A percentile compares a stretch with the other conserved stretches of the same genome.
Evolutionary conservation across 805 yeast species (phyloP).

Genomic region (Candida khao-thaluensis): DNA sequence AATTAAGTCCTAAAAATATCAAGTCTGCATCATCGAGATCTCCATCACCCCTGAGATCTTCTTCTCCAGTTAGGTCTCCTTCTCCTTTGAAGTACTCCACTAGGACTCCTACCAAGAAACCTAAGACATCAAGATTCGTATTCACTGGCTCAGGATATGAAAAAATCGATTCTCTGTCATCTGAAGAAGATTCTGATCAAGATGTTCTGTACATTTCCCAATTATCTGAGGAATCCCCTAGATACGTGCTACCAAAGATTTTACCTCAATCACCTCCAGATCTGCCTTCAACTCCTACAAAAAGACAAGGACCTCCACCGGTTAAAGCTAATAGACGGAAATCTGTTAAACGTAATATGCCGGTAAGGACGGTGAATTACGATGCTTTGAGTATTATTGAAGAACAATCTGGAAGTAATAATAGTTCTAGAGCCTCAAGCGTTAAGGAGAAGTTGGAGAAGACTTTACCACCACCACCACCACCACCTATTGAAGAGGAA

Average conservation of each 20-base stretch:
- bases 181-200: slow-evolving; percentile 15
- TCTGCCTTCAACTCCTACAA: slow-evolving; percentile 9
- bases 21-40: slow-evolving; percentile 9
- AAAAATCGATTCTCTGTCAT: slow-evolving; percentile 28
- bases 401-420: slow-evolving; percentile 29
- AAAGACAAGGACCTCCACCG: slow-evolving; percentile 25
- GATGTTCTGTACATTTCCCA: slow-evolving; percentile 1
- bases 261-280: slow-evolving; percentile 9
- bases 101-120: slow-evolving; percentile 3
- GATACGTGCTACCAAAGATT: background rate
- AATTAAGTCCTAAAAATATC: slow-evolving; percentile 30
- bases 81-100: slow-evolving; percentile 3
- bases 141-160: slow-evolving; percentile 40
- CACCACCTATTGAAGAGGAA: no score
- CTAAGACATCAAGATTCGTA: slow-evolving; percentile 12
- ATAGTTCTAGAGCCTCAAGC: slow-evolving; percentile 33
- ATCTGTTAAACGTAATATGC: slow-evolving; percentile 23
- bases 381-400: slow-evolving; percentile 45
- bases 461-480: background rate
- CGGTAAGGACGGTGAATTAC: slow-evolving; percentile 20
- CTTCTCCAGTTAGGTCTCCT: slow-evolving; percentile 12
- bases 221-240: slow-evolving; percentile 1
- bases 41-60: slow-evolving; percentile 7
- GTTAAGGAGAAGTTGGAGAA: slow-evolving; percentile 14
- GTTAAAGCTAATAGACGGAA: slow-evolving; percentile 26